These are phyloP conservation scores for Pyrus betulifolia DNA, from an alignment of 306 rosid genomes.

Conservation along the genomic window DNA sequence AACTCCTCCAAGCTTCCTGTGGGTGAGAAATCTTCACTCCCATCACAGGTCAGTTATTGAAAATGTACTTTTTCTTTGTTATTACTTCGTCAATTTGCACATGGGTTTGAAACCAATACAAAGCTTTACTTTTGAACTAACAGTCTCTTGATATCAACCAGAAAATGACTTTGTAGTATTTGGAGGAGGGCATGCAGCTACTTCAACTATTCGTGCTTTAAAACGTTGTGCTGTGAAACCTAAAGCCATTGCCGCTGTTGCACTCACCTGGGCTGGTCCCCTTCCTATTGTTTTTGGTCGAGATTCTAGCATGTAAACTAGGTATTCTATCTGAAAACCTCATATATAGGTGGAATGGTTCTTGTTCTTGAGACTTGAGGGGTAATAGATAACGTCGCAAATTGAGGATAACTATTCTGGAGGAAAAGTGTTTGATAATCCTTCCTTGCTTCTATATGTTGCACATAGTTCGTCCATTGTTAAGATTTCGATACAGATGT, in stretches of 20 bases:
- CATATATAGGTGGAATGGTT: neutral
- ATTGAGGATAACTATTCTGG: neutral
- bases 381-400: neutral
- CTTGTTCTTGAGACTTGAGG: neutral
- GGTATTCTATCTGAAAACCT: constrained; percentile 36
- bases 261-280: constrained; percentile 98
- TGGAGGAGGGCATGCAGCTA: constrained; percentile 95
- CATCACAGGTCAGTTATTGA: constrained; percentile 46
- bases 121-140: neutral
- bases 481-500: neutral
- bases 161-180: constrained; percentile 63
- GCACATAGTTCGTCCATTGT: neutral
- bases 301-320: constrained; percentile 86
- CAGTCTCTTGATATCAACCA: constrained; percentile 26
- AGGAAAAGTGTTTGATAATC: neutral
- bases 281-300: constrained; percentile 95
- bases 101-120: neutral
- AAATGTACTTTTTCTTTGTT: neutral
- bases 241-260: constrained; percentile 78
- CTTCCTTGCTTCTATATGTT: neutral
- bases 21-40: constrained; percentile 39
- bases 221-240: constrained; percentile 75
- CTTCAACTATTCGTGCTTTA: constrained; percentile 64
- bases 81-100: neutral
- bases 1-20: constrained; percentile 54